Base-by-base conservation (phyloP, 106 monocot species). In the Dendrobium nobile region DNA sequence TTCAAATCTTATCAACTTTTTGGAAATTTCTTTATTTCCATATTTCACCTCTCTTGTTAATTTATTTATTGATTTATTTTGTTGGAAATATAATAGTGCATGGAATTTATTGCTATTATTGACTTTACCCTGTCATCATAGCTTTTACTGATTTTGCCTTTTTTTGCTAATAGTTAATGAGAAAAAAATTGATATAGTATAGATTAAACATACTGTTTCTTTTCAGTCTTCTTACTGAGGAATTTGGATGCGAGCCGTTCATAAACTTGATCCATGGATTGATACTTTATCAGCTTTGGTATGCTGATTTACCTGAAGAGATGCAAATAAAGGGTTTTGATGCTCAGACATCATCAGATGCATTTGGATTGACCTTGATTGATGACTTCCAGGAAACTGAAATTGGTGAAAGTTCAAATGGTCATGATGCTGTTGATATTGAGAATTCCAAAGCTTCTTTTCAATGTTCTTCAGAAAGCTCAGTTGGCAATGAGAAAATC, bases 201-300 rank as follows among this genome's bases (percentile, higher is more conserved):
- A 24, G 27, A 79, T 80, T 18, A 67, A 77, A 47, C 48, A 48
- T 26, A 19, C 4, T 81, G 11, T 75, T 72, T 58, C 42, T 78
- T 86, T 72, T 51, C 82, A 95, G 95, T 76, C 90, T 95, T 85
- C 78, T 90, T 58, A 78, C 78, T 15, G 82, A 90, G 77, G 79
- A 80, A 42, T 68, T 79, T 73, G 26, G 59, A 75, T 85, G 48
- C 41, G 88, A 87, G 28, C 90, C 95, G 84, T 86, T 51, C 28
- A 47, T 87, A 56, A 87, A 89, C 70, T 82, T 94, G 44, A 77
- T 94, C 33, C 82, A 94, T 87, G 94, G 94, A 42, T 67, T 94
- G 84, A 77, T 87, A 77, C 82, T 88, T 31, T 94, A 88, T 84
- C 88, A 91, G 65, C 79, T 88, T 2, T 91, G 94, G 93, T 93